phyloP scores from a whole-genome alignment of 2,329 filamentous ascomycete genomes.

The Kalaharituber pfeilii region DNA sequence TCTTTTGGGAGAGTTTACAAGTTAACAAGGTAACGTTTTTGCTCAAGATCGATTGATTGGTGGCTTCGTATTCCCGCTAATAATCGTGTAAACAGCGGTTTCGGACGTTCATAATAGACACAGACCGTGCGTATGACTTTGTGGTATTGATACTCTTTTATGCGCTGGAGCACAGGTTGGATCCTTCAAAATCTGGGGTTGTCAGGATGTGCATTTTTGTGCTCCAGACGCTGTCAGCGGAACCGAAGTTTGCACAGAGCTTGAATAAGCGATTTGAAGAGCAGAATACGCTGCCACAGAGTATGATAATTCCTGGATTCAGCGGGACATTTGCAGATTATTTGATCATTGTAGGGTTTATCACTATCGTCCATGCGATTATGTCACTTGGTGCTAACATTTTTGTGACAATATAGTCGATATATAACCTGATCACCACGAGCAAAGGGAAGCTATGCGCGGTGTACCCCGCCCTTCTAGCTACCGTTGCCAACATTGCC shows the following conservation, averaged over 20 bases:
- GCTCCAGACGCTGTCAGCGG: slow-evolving; percentile 83
- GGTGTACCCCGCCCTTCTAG: slow-evolving; percentile 78
- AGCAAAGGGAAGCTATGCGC: slow-evolving; percentile 81
- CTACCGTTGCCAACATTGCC: slow-evolving; percentile 84
- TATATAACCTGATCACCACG: slow-evolving; percentile 77
- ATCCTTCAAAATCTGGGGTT: slow-evolving; percentile 74
- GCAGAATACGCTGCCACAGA: slow-evolving; percentile 68
- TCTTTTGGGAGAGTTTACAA: slow-evolving; percentile 94
- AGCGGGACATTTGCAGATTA: slow-evolving; percentile 85
- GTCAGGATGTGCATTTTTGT: slow-evolving; percentile 97
- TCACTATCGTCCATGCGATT: neutral
- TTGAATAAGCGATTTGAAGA: slow-evolving; percentile 77
- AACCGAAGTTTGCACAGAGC: slow-evolving; percentile 74
- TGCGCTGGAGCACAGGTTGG: slow-evolving; percentile 71
- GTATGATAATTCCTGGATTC: slow-evolving; percentile 69
- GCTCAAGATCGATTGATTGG: too few species aligned
- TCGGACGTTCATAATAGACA: slow-evolving; percentile 90
- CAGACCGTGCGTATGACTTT: slow-evolving; percentile 82
- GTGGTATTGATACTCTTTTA: slow-evolving; percentile 82
- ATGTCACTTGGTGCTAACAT: slow-evolving; percentile 6
- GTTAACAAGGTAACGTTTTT: slow-evolving; percentile 76
- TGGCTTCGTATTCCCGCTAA: neutral
- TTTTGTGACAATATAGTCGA: slow-evolving; percentile 44
- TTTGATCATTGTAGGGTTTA: slow-evolving; percentile 57
- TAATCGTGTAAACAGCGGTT: slow-evolving; percentile 40